Evolutionary conservation across 345 rosid species (phyloP).

Genomic region (Moricandia arvensis): DNA sequence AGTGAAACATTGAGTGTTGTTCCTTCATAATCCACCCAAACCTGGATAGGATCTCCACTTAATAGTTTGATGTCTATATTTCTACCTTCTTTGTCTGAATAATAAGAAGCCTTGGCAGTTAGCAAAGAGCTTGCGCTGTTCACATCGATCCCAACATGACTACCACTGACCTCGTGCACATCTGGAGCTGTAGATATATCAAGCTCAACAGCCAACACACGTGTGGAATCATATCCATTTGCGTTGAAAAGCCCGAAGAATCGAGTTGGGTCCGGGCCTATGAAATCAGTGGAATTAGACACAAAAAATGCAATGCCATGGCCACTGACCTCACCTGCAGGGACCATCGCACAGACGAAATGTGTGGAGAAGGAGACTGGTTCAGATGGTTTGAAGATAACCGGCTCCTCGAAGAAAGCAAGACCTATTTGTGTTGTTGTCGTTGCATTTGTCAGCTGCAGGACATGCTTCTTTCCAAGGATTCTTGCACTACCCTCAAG

Average conservation of each 20-base stretch:
- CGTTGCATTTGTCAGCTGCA: conserved; percentile 56
- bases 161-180: too few species aligned
- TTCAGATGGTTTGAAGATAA: conserved; percentile 38
- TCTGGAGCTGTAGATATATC: neutral
- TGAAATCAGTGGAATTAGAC: too few species aligned
- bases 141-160: conserved; percentile 39
- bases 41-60: conserved; percentile 49
- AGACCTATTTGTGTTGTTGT: too few species aligned
- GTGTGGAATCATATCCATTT: too few species aligned
- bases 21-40: conserved; percentile 60
- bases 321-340: too few species aligned
- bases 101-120: conserved; percentile 44
- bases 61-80: conserved; percentile 36
- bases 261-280: too few species aligned
- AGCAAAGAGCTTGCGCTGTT: conserved; percentile 38
- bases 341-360: too few species aligned
- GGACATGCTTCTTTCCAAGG: conserved; percentile 17
- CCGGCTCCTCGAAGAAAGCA: too few species aligned
- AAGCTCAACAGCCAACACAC: too few species aligned
- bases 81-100: conserved; percentile 26
- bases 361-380: conserved; percentile 35
- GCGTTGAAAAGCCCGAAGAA: too few species aligned
- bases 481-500: too few species aligned
- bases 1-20: conserved; percentile 46
- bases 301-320: too few species aligned